Conservation (phyloP, 805 yeast genomes). For the Barnettozyma pratensis region DNA sequence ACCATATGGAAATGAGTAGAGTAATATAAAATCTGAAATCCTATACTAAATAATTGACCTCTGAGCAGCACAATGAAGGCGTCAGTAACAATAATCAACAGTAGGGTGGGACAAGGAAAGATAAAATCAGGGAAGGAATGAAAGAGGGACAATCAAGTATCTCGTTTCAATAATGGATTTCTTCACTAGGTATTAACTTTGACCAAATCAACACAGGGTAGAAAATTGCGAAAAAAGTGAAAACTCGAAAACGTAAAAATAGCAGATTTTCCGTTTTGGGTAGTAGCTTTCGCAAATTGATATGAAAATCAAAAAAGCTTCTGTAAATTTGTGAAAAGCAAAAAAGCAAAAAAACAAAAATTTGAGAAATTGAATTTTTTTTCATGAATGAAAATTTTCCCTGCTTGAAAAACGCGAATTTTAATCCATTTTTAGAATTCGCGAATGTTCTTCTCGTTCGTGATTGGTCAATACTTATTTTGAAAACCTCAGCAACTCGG, state of each 20-base stretch:
- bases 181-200: not conserved
- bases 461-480: not conserved
- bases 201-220: not conserved
- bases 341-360: not conserved
- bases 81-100: slow-evolving; percentile 15
- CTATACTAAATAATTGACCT: slow-evolving; percentile 1
- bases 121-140: not conserved
- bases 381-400: not conserved
- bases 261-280: slow-evolving; percentile 1
- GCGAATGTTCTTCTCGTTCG: not conserved
- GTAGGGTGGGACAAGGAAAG: not conserved
- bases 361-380: not conserved
- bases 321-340: not conserved
- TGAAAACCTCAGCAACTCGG: not conserved
- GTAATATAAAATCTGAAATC: not conserved
- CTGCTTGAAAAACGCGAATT: not conserved
- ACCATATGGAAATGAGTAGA: not conserved
- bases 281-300: slow-evolving; percentile 1
- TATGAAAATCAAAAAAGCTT: not conserved
- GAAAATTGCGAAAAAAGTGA: not conserved
- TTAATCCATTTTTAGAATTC: not conserved
- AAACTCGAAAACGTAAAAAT: not conserved
- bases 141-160: not conserved
- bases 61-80: slow-evolving; percentile 29
- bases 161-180: not conserved